A percentile compares a stretch with the other conserved stretches of the same genome.
These are phyloP conservation scores for Penicillium chermesinum DNA, from an alignment of 495 filamentous ascomycete genomes.

Conservation along the genomic window DNA sequence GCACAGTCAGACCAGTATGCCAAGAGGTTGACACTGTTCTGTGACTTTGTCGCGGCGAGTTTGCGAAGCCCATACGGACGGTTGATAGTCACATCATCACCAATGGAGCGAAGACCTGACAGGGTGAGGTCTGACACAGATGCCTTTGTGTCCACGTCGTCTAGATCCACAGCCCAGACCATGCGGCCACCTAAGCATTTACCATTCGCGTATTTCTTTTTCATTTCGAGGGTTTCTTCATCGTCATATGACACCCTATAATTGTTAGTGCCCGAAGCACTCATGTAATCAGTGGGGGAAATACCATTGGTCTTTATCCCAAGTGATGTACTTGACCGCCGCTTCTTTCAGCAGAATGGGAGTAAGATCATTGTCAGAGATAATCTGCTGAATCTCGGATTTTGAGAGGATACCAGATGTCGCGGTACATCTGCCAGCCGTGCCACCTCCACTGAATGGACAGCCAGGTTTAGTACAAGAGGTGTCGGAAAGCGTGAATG, in stretches of 20 bases:
- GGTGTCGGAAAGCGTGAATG: slow-evolving; percentile 10
- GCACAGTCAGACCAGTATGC: no score
- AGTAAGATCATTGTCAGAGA: not conserved
- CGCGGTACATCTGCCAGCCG: slow-evolving; percentile 1
- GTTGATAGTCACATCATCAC: no score
- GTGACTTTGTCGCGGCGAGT: no score
- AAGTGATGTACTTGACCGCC: not conserved
- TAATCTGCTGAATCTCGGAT: slow-evolving; percentile 2
- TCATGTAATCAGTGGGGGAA: no score
- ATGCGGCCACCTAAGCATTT: slow-evolving; percentile 39
- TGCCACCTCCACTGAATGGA: not conserved
- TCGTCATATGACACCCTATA: slow-evolving; percentile 44
- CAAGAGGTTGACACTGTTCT: no score
- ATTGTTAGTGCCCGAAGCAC: no score
- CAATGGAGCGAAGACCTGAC: no score
- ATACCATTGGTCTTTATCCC: slow-evolving; percentile 5
- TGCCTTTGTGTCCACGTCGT: no score
- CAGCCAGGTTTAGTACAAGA: not conserved
- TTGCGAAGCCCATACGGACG: no score
- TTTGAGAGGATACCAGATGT: slow-evolving; percentile 1
- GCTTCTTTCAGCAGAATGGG: not conserved
- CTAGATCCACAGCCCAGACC: slow-evolving; percentile 42
- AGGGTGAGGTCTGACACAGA: no score
- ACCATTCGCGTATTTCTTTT: slow-evolving; percentile 33
- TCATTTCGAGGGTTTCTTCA: slow-evolving; percentile 33